Base-by-base conservation (phyloP, 2,329 filamentous ascomycete species). In the Grosmannia serpens region DNA sequence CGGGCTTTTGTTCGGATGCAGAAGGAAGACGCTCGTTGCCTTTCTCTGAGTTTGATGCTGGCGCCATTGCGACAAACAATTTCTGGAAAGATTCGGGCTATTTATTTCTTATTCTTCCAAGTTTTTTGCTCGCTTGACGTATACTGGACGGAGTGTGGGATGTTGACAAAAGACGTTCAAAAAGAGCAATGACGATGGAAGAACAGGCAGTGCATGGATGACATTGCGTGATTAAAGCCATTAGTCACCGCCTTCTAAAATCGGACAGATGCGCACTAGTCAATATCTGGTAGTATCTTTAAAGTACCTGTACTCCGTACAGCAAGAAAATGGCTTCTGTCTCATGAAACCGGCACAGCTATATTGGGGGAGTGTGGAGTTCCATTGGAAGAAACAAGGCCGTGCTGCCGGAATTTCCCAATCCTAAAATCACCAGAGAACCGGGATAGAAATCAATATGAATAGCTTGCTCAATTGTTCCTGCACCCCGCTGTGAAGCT, bases 1-100 rank as follows among this genome's bases (percentile, higher is more conserved):
- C 73, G 60, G 83, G 77, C 72, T 87, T 87, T 69, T 84, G 77
- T 67, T 83, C 71, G 80, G 79, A 66, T 80, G 76, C 64, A 73
- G 74, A 61, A 55, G 74, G 61, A 55, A 71, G 60, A 65, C 76
- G 74, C 58, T 72, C 66, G 61, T 70, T 69, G 62, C 70, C 69
- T 54, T 66, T 61, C 33, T 63, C 62, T 1, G 52, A 13, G 52
- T 58, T 64, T 55, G 67, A 65, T 50, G 66, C 61, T 31, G 70
- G 67, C 31, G 71, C 70, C 71, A 70, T 71, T 60, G 58, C 46
- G 20, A 52, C 20, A 9, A n/a, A 44, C 6, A n/a, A 20, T 22
- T 35, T 22, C 20, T 31, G n/a, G 1, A 5, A 24, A 27, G 8
- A 13, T 22, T 9, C 15, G 15, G 13, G 41, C 41, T 44, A 17